Percentiles rank a stretch among this genome's conserved stretches.
These are phyloP conservation scores for Blepharisma undulans DNA, from an alignment of 169 alveolate genomes.

Conservation along the genomic window DNA sequence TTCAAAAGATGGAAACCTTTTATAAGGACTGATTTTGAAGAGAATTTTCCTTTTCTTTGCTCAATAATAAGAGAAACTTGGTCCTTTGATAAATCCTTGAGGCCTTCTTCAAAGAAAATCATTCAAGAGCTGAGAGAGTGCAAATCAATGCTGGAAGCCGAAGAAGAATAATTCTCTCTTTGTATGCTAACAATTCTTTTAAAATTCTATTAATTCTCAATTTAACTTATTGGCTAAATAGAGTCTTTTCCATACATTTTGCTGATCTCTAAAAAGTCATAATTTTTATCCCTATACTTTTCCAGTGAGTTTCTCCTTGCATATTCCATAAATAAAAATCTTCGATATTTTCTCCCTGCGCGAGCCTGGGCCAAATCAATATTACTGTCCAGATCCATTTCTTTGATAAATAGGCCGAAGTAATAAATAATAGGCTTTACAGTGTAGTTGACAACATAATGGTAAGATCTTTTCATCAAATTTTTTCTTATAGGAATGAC, in stretches of 20 bases:
- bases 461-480: neutral
- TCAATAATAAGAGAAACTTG: neutral
- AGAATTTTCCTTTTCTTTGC: neutral
- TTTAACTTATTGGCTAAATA: neutral
- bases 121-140: neutral
- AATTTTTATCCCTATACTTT: neutral
- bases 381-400: neutral
- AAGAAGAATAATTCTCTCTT: too few relatives aligned
- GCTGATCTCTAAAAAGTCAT: slow-evolving; percentile 32
- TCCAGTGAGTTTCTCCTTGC: neutral
- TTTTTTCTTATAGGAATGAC: neutral
- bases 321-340: neutral
- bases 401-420: neutral
- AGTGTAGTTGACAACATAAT: neutral
- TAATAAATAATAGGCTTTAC: neutral
- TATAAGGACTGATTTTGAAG: neutral
- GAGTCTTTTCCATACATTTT: slow-evolving; percentile 1
- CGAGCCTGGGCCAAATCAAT: neutral
- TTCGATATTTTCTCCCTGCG: neutral
- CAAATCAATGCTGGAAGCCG: neutral
- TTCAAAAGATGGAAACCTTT: neutral
- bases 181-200: too few relatives aligned
- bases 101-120: neutral
- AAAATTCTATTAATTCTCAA: neutral
- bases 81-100: neutral